phyloP scores from a whole-genome alignment of 805 yeast genomes.

The Metschnikowia colocasiae region DNA sequence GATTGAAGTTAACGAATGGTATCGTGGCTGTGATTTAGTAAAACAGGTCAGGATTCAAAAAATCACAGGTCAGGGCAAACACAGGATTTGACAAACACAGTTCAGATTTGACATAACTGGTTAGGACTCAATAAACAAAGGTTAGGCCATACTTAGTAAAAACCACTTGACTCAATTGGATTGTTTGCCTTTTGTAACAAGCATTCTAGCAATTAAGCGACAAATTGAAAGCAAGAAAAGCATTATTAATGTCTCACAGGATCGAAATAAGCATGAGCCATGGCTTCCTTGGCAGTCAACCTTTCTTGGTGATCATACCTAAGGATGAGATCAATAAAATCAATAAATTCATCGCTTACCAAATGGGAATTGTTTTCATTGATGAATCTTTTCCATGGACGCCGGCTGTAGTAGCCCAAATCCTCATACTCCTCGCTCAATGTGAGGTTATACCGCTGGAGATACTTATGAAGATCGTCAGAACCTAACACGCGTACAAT shows the following conservation, averaged over 20 bases:
- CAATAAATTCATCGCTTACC: slow-evolving; percentile 56
- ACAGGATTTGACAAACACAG: too few relatives aligned
- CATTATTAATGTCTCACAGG: slow-evolving; percentile 15
- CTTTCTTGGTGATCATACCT: slow-evolving; percentile 86
- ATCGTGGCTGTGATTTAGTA: background rate
- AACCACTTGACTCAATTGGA: background rate
- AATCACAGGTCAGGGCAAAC: too few relatives aligned
- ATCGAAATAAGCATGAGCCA: slow-evolving; percentile 69
- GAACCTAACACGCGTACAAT: slow-evolving; percentile 87
- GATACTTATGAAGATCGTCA: slow-evolving; percentile 63
- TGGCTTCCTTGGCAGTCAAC: slow-evolving; percentile 83
- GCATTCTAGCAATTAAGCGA: background rate
- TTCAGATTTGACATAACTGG: too few relatives aligned
- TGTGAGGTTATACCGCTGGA: slow-evolving; percentile 63
- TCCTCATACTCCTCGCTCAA: slow-evolving; percentile 79
- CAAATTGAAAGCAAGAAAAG: background rate
- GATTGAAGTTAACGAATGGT: background rate
- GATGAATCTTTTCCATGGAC: slow-evolving; percentile 63
- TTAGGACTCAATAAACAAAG: background rate
- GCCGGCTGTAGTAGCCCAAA: slow-evolving; percentile 61
- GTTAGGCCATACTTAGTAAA: too few relatives aligned
- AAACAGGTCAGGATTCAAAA: too few relatives aligned
- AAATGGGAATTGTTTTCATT: slow-evolving; percentile 51
- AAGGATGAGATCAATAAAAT: slow-evolving; percentile 67
- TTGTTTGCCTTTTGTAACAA: background rate